These are phyloP conservation scores for Venustampulla echinocandica DNA, from an alignment of 495 filamentous ascomycete genomes.

Conservation along the genomic window DNA sequence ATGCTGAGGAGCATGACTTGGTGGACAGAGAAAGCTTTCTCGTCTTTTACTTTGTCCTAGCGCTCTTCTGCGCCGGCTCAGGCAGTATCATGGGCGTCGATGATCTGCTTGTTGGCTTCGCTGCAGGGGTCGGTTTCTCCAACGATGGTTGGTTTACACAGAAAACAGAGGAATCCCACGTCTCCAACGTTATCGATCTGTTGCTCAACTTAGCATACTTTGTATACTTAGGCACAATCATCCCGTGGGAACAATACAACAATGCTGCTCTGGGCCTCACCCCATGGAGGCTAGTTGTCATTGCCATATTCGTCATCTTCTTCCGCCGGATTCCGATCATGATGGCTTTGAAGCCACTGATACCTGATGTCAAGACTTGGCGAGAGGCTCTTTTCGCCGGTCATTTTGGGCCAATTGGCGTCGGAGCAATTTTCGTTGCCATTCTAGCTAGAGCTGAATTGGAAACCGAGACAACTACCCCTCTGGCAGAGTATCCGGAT, in stretches of 20 bases:
- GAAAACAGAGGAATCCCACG: slow-evolving; percentile 96
- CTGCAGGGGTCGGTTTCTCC: slow-evolving; percentile 91
- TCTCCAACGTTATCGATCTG: slow-evolving; percentile 98
- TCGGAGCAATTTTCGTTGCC: slow-evolving; percentile 92
- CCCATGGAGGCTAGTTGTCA: slow-evolving; percentile 82
- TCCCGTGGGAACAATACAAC: slow-evolving; percentile 90
- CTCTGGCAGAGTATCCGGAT: slow-evolving; percentile 51
- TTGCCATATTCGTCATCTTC: slow-evolving; percentile 85
- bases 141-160: slow-evolving; percentile 99
- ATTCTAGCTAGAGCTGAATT: slow-evolving; percentile 87
- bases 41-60: slow-evolving; percentile 96
- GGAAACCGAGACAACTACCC: slow-evolving; percentile 64
- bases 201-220: slow-evolving; percentile 96
- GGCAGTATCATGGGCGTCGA: slow-evolving; percentile 89
- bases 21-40: slow-evolving; percentile 97
- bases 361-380: slow-evolving; percentile 98
- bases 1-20: slow-evolving; percentile 71
- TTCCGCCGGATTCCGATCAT: slow-evolving; percentile 97
- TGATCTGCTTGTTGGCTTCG: slow-evolving; percentile 93
- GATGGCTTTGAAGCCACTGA: slow-evolving; percentile 82
- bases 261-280: slow-evolving; percentile 56
- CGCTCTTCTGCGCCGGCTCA: slow-evolving; percentile 92
- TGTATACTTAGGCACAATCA: slow-evolving; percentile 93
- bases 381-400: slow-evolving; percentile 95
- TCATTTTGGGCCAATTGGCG: slow-evolving; percentile 96